Conservation (phyloP, 202 grass and related monocot genomes). For the Elaeis oleifera region DNA sequence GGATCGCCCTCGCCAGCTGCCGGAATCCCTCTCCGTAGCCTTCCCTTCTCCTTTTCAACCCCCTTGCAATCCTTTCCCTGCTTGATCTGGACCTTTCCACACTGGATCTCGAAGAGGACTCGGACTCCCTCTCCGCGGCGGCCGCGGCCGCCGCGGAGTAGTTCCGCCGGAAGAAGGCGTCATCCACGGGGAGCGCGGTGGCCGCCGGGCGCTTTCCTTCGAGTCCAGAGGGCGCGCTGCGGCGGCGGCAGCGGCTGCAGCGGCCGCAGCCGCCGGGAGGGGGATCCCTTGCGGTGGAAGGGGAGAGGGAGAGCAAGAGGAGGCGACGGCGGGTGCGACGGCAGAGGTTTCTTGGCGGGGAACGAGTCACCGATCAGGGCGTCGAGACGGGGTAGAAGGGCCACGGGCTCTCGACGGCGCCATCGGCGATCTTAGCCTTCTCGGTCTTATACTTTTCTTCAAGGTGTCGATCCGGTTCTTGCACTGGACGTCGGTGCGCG, state of each 20-base stretch:
- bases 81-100: constrained; percentile 28
- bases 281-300: constrained; percentile 27
- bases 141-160: no score
- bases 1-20: constrained; percentile 55
- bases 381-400: constrained; percentile 76
- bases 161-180: no score
- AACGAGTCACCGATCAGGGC: no score
- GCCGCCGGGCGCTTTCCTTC: constrained; percentile 19
- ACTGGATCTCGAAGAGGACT: constrained; percentile 38
- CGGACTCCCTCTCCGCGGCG: constrained; percentile 24
- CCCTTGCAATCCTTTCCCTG: neutral
- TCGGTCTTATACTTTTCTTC: constrained; percentile 98
- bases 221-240: neutral
- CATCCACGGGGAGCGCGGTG: constrained; percentile 24
- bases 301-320: constrained; percentile 34
- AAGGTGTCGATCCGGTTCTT: constrained; percentile 99
- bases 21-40: constrained; percentile 33
- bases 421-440: constrained; percentile 36
- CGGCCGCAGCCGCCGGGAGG: neutral
- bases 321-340: no score
- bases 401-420: constrained; percentile 39
- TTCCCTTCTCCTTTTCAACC: constrained; percentile 28
- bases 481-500: constrained; percentile 80
- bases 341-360: no score
- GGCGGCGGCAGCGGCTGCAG: neutral